A percentile compares a stretch with the other conserved stretches of the same genome.
Conservation (phyloP, 768 basidiomycete species). For the Dentipellis sp. region DNA sequence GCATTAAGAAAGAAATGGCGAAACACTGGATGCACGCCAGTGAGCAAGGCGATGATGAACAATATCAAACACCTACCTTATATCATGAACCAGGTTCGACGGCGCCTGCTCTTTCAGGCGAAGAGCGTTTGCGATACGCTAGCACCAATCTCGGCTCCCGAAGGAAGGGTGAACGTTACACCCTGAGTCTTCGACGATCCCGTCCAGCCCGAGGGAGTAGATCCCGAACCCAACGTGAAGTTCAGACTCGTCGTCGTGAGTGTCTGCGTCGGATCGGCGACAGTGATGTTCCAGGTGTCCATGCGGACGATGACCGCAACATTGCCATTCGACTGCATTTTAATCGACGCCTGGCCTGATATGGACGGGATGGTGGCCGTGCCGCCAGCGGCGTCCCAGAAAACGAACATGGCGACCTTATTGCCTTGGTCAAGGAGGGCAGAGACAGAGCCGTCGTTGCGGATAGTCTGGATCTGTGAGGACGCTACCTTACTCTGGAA, state of each 20-base stretch:
- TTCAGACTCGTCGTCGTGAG: background rate
- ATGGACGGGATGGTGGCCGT: conserved; percentile 26
- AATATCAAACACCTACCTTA: too few species aligned
- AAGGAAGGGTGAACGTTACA: background rate
- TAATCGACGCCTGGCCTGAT: conserved; percentile 1
- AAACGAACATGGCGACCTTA: conserved; percentile 38
- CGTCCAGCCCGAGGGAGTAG: background rate
- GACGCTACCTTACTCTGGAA: conserved; percentile 30
- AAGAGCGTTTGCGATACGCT: background rate
- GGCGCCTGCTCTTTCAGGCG: background rate
- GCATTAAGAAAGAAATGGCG: too few species aligned
- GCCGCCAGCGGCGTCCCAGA: conserved; percentile 44
- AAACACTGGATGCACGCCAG: too few species aligned
- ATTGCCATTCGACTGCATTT: background rate
- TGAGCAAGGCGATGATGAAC: too few species aligned
- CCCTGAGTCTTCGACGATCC: background rate
- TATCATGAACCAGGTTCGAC: too few species aligned
- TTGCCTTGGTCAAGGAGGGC: conserved; percentile 38
- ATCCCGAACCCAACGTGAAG: background rate
- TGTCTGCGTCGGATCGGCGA: background rate
- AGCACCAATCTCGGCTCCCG: background rate
- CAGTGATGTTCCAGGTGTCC: background rate
- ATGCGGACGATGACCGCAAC: background rate
- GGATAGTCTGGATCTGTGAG: conserved; percentile 25
- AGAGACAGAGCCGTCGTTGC: conserved; percentile 38